Base-by-base conservation (phyloP, 257 asterid genomes). In the Solanum infundibuliforme region DNA sequence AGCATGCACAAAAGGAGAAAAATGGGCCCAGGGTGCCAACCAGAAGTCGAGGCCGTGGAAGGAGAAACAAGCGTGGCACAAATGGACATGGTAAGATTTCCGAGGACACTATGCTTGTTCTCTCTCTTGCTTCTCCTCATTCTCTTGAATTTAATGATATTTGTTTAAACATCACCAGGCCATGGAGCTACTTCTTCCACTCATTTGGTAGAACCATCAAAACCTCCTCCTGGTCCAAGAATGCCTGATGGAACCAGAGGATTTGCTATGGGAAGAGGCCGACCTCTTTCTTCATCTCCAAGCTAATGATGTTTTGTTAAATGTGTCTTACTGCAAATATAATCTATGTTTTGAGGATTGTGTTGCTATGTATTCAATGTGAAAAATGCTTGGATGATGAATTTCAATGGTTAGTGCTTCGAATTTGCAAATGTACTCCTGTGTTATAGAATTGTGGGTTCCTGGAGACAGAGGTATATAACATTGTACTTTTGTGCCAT, bases 191-290 rank as follows among this genome's bases (percentile, higher is more conserved):
- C 89, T 62, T 81, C 89, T 31, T 85, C 92, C 11, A 68, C 86
- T 87, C 98, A 93, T 88, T 90, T 77, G 25, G 36, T 87, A 58
- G 99, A 97, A 86, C 93, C 94, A 46, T 91, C 98, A 32, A 97
- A 96, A 91, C 99, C 98, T 2, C 98, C 99, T 55, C 99, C 99
- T 4, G 99, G 99, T 25, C 99, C 99, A n/a, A 93, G 85, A 88
- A 97, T 97, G 99, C 99, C 99, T 0, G 99, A 96, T 85, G 99
- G 99, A 82, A 95, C 99, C 83, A 92, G 94, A 90, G 99, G 98
- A 84, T 96, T 96, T 87, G 83, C 95, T 16, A 66, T 94, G 94
- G 99, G 99, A 77, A 94, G 99, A 60, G 99, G 99, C 85, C 93
- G 92, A n/a, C 96, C 98, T 77, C 75, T 90, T 91, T 93, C 89